Evolutionary conservation across 78 protist genomes (phyloP).

Genomic region (Cavenderia fasciculata): DNA sequence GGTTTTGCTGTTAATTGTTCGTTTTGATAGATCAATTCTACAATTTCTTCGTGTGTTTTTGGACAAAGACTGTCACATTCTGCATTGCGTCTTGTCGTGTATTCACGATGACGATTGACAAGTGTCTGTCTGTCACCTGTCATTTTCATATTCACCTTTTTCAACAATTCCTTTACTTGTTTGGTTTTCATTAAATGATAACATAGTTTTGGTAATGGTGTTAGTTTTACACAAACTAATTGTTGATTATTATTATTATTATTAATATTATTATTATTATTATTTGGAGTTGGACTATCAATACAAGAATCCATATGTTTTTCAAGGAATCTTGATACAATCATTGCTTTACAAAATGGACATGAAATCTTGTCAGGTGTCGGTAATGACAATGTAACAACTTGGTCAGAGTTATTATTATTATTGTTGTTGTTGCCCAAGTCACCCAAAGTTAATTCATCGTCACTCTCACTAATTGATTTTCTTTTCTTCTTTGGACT

Average conservation of each 20-base stretch:
- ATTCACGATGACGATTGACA: constrained; percentile 53
- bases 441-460: neutral
- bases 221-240: neutral
- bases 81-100: constrained; percentile 8
- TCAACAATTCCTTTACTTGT: constrained; percentile 25
- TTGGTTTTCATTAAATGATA: constrained; percentile 16
- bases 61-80: constrained; percentile 50
- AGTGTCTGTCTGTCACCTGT: constrained; percentile 17
- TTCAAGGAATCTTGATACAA: neutral
- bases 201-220: constrained; percentile 29
- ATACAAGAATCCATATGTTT: neutral
- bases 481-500: neutral
- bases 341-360: neutral
- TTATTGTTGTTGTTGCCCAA: neutral
- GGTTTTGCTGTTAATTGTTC: constrained; percentile 23
- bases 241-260: neutral
- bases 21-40: neutral
- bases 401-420: too few species aligned
- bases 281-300: neutral
- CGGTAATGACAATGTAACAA: neutral
- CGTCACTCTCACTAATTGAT: neutral
- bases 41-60: neutral
- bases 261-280: neutral
- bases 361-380: neutral
- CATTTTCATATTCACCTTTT: constrained; percentile 3